Percentiles rank a stretch among this genome's conserved stretches.
These are phyloP conservation scores for Cochlearia excelsa DNA, from an alignment of 345 rosid species.

Conservation along the genomic window DNA sequence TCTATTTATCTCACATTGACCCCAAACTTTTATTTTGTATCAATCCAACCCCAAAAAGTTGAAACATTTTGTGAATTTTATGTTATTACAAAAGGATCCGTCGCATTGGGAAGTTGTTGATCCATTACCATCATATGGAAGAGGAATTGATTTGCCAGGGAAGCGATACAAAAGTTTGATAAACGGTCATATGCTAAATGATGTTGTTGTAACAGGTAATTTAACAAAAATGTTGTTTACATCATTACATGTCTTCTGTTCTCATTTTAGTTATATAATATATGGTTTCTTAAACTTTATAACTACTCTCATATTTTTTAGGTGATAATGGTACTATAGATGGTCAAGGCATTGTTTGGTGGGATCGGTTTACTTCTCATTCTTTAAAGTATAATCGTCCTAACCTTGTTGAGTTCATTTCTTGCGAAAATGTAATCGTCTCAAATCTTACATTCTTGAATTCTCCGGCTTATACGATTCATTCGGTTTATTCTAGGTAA, in stretches of 20 bases:
- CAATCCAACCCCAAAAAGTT: background rate
- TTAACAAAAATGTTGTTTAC: background rate
- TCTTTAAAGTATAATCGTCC: slow-evolving; percentile 49
- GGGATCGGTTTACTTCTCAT: slow-evolving; percentile 50
- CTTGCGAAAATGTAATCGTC: slow-evolving; percentile 41
- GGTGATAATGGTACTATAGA: slow-evolving; percentile 72
- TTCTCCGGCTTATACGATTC: slow-evolving; percentile 62
- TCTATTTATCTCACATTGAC: background rate
- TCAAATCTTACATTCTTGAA: slow-evolving; percentile 55
- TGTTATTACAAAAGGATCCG: slow-evolving; percentile 38
- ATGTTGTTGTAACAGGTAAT: slow-evolving; percentile 53
- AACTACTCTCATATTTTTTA: slow-evolving; percentile 4
- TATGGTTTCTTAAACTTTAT: too few relatives aligned
- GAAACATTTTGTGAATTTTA: background rate
- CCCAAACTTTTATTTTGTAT: background rate
- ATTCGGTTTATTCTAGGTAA: slow-evolving; percentile 68
- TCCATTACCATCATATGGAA: slow-evolving; percentile 55
- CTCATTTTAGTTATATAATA: too few relatives aligned
- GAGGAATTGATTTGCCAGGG: slow-evolving; percentile 48
- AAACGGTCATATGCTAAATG: slow-evolving; percentile 41
- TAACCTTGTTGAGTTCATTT: slow-evolving; percentile 50
- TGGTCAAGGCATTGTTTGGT: slow-evolving; percentile 72
- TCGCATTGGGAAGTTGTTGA: slow-evolving; percentile 47
- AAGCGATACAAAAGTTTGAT: slow-evolving; percentile 49
- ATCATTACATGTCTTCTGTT: background rate